These are phyloP conservation scores for Hymenoscyphus scutula DNA, from an alignment of 2,329 filamentous ascomycete species.

Conservation along the genomic window DNA sequence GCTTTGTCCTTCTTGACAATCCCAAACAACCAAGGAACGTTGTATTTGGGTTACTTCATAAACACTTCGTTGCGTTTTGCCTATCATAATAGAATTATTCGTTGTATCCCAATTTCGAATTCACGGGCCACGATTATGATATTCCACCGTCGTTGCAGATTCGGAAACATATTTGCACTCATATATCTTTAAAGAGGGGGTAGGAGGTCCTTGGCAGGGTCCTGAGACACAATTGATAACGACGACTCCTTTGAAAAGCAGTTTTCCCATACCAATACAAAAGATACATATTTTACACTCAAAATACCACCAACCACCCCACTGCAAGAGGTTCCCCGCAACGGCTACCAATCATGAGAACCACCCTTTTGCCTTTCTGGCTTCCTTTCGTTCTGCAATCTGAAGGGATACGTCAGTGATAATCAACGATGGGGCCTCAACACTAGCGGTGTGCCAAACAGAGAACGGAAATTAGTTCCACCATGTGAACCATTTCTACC, in stretches of 20 bases:
- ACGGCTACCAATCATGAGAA: slow-evolving; percentile 6
- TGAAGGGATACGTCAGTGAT: background rate
- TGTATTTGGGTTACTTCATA: too few species aligned
- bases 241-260: background rate
- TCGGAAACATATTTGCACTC: too few species aligned
- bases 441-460: background rate
- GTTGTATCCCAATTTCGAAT: too few species aligned
- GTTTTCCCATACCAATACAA: background rate
- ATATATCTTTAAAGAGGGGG: too few species aligned
- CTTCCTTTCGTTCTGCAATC: slow-evolving; percentile 43
- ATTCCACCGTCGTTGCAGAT: too few species aligned
- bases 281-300: background rate
- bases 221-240: background rate
- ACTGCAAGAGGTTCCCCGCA: background rate
- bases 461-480: background rate
- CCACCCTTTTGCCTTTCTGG: slow-evolving; percentile 41
- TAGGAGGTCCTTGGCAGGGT: background rate
- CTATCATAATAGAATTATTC: too few species aligned
- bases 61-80: too few species aligned
- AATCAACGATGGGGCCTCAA: background rate
- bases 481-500: background rate
- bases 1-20: too few species aligned
- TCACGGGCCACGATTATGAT: too few species aligned
- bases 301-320: background rate
- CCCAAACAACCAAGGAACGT: too few species aligned